Evolutionary conservation across 176 grass and related monocot genomes (phyloP).

Genomic region (Carex myosuroides): DNA sequence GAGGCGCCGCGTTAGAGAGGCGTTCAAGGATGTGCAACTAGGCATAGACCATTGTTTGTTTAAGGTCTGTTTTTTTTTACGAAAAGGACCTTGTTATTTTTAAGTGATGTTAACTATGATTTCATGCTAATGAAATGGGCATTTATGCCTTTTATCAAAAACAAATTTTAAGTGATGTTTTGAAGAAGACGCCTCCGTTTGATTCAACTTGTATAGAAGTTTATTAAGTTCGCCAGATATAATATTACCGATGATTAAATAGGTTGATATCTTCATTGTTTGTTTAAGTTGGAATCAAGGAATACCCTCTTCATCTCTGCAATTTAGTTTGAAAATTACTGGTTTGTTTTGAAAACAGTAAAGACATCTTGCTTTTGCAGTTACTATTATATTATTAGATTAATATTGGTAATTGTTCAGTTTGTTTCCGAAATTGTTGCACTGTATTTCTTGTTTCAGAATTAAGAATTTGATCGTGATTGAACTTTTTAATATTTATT

Average conservation of each 20-base stretch:
- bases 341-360: neutral
- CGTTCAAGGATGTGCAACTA: constrained; percentile 78
- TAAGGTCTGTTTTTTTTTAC: constrained; percentile 32
- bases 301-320: too few species aligned
- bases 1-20: constrained; percentile 65
- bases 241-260: neutral
- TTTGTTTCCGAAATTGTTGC: neutral
- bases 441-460: neutral
- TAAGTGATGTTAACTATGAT: neutral
- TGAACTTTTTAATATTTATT: neutral
- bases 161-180: neutral
- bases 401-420: neutral
- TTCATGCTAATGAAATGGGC: too few species aligned
- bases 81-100: neutral
- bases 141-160: too few species aligned
- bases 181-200: neutral
- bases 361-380: neutral
- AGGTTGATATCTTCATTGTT: neutral
- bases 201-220: neutral
- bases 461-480: neutral
- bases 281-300: neutral
- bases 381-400: neutral
- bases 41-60: constrained; percentile 86
- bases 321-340: neutral
- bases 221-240: neutral